Evolutionary conservation across 345 rosid species (phyloP).

Genomic region (Syzygium aromaticum): DNA sequence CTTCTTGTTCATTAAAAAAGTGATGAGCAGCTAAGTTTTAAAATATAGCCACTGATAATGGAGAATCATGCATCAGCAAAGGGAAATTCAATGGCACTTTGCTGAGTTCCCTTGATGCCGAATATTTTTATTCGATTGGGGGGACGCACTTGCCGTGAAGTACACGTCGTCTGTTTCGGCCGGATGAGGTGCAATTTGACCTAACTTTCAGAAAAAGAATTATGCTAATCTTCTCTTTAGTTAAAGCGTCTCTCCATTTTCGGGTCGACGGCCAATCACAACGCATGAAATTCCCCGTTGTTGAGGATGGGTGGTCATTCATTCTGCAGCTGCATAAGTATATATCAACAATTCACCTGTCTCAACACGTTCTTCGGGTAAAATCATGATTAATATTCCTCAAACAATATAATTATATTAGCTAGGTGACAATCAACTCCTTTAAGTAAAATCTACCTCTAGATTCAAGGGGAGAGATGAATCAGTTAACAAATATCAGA

Average conservation of each 20-base stretch:
- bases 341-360: background rate
- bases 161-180: conserved; percentile 16
- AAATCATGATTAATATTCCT: background rate
- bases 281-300: background rate
- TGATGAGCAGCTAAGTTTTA: background rate
- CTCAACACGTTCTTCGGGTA: background rate
- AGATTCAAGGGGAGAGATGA: background rate
- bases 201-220: conserved; percentile 13
- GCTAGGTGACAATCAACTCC: background rate
- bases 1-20: background rate
- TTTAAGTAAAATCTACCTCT: background rate
- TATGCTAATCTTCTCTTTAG: background rate
- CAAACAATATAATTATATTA: background rate
- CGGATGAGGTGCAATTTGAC: conserved; percentile 29
- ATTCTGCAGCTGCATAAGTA: background rate
- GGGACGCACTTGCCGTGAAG: conserved; percentile 22
- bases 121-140: background rate
- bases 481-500: background rate
- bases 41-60: conserved; percentile 15
- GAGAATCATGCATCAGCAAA: conserved; percentile 44
- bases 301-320: background rate
- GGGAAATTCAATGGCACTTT: conserved; percentile 21
- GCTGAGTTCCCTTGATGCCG: conserved; percentile 1
- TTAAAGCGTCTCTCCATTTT: background rate
- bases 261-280: background rate